Evolutionary conservation across 1,284 basidiomycete genomes (phyloP).

Genomic region (Austroboletus olivaceoglutinosus): DNA sequence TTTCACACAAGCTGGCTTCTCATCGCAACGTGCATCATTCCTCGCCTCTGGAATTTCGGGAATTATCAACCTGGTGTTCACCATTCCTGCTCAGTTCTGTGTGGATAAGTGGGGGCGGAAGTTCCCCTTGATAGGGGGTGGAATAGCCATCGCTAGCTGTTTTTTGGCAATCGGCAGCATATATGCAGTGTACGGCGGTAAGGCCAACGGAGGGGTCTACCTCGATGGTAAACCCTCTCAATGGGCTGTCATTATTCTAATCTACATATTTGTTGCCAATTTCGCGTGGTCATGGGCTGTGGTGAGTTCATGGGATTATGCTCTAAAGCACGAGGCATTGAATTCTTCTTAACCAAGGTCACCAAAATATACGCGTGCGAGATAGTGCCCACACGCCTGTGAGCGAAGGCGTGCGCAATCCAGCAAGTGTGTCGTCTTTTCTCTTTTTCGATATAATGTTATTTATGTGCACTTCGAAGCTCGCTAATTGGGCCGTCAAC

Average conservation of each 20-base stretch:
- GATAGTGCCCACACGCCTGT: constrained; percentile 32
- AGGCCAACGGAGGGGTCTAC: constrained; percentile 21
- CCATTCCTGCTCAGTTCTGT: constrained; percentile 41
- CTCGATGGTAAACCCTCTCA: constrained; percentile 29
- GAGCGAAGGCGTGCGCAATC: constrained; percentile 36
- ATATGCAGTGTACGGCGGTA: constrained; percentile 40
- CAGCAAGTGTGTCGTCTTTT: constrained; percentile 37
- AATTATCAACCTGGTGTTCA: constrained; percentile 45
- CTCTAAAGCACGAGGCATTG: not conserved
- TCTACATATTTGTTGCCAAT: constrained; percentile 45
- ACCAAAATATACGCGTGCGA: constrained; percentile 32
- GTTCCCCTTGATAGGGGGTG: constrained; percentile 46
- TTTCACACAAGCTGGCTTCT: constrained; percentile 51
- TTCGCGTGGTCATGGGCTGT: constrained; percentile 35
- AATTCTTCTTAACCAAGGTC: constrained; percentile 20
- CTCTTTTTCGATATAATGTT: constrained; percentile 26
- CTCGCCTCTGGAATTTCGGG: constrained; percentile 54
- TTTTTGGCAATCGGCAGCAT: constrained; percentile 41
- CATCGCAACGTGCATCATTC: constrained; percentile 45
- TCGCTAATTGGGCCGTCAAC: constrained; percentile 37
- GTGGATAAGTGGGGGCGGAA: constrained; percentile 48
- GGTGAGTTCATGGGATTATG: constrained; percentile 14
- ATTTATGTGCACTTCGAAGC: constrained; percentile 20
- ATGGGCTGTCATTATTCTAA: constrained; percentile 46
- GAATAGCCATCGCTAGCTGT: constrained; percentile 41